Evolutionary conservation across 2,329 filamentous ascomycete genomes (phyloP).

Genomic region (Aspergillus sp.): DNA sequence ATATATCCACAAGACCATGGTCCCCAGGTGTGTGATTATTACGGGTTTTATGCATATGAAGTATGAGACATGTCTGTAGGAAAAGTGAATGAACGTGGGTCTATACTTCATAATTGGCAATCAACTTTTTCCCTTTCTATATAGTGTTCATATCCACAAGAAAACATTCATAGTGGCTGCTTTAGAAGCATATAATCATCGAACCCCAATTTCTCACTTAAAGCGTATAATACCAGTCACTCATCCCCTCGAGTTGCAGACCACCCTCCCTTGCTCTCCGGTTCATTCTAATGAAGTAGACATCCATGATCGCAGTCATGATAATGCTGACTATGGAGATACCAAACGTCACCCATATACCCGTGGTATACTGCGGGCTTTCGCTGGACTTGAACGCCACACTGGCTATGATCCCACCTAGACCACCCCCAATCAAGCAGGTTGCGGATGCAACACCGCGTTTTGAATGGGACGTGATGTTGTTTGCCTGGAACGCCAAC

Average conservation of each 20-base stretch:
- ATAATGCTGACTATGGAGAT: conserved; percentile 8
- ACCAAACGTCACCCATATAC: conserved; percentile 14
- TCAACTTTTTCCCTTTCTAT: too few relatives aligned
- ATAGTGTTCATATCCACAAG: too few relatives aligned
- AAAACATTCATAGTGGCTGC: too few relatives aligned
- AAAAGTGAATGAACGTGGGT: too few relatives aligned
- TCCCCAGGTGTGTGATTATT: too few relatives aligned
- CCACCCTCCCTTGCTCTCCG: conserved; percentile 8
- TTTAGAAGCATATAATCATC: too few relatives aligned
- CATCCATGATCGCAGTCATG: conserved; percentile 6
- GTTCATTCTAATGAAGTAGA: conserved; percentile 10
- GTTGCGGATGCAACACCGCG: conserved; percentile 27
- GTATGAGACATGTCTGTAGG: too few relatives aligned
- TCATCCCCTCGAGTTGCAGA: conserved; percentile 6
- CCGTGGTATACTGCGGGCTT: conserved; percentile 11
- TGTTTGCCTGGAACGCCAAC: conserved; percentile 31
- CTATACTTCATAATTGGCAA: too few relatives aligned
- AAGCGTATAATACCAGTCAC: conserved; percentile 12
- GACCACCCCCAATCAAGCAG: conserved; percentile 26
- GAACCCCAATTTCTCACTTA: neutral
- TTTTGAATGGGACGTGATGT: conserved; percentile 29
- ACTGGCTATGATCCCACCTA: conserved; percentile 19
- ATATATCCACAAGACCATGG: too few relatives aligned
- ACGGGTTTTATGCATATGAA: too few relatives aligned
- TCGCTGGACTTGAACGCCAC: conserved; percentile 12